Percentiles rank a stretch among this genome's conserved stretches.
Evolutionary conservation across 345 rosid genomes (phyloP).

Genomic region (Iberis pinnata): DNA sequence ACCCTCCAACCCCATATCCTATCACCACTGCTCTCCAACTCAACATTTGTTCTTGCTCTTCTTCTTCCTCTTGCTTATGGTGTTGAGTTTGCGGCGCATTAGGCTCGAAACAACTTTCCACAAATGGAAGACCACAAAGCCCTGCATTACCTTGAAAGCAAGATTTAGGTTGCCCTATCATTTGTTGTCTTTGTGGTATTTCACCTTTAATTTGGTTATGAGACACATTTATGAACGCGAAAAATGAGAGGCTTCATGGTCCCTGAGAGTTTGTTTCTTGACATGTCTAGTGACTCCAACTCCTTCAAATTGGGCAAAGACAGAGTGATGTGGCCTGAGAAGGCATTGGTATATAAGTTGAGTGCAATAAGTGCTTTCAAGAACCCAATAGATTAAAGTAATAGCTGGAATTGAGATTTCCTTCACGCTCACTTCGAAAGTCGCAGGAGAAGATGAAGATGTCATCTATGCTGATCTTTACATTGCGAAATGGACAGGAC

Average conservation of each 20-base stretch:
- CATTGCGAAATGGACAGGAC: slow-evolving; percentile 77
- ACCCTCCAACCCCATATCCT: slow-evolving; percentile 10
- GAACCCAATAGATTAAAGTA: slow-evolving; percentile 47
- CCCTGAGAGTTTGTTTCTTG: slow-evolving; percentile 16
- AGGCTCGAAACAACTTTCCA: not conserved
- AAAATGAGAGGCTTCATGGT: slow-evolving; percentile 14
- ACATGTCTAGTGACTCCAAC: slow-evolving; percentile 10
- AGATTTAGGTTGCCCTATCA: slow-evolving; percentile 6
- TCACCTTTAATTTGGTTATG: slow-evolving; percentile 10
- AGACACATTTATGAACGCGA: slow-evolving; percentile 11
- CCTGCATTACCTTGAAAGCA: slow-evolving; percentile 15
- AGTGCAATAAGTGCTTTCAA: slow-evolving; percentile 18
- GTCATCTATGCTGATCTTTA: slow-evolving; percentile 75
- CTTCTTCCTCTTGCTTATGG: not conserved
- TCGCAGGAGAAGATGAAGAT: slow-evolving; percentile 62
- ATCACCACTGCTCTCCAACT: slow-evolving; percentile 11
- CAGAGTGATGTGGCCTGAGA: slow-evolving; percentile 18
- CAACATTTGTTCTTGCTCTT: not conserved
- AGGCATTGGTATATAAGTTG: slow-evolving; percentile 20
- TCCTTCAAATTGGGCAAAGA: not conserved
- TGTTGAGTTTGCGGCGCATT: not conserved
- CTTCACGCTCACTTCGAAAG: slow-evolving; percentile 66
- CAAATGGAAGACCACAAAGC: slow-evolving; percentile 24
- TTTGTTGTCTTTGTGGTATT: slow-evolving; percentile 21
- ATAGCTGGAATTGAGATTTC: slow-evolving; percentile 80